Conservation (phyloP, 805 yeast genomes). For the Priceomyces medius region DNA sequence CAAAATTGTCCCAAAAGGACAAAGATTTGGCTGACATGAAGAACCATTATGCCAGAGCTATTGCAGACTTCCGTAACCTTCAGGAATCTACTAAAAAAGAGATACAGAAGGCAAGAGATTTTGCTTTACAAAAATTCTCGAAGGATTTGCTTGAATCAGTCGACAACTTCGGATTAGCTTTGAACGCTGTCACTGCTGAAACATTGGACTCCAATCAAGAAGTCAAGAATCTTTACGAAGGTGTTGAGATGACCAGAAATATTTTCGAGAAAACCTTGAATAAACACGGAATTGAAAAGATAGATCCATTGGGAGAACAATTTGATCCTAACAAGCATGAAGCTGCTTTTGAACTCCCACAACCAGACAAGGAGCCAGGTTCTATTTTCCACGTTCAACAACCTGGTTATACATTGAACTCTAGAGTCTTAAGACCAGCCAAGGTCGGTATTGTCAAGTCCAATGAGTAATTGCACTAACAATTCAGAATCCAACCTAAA, state of each 20-base stretch:
- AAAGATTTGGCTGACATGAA: constrained; percentile 79
- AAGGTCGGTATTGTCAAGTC: constrained; percentile 90
- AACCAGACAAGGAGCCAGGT: constrained; percentile 87
- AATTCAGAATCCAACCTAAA: not conserved
- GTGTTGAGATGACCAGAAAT: constrained; percentile 86
- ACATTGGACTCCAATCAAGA: constrained; percentile 58
- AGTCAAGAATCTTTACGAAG: constrained; percentile 75
- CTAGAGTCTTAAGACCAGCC: constrained; percentile 90
- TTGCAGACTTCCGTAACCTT: constrained; percentile 90
- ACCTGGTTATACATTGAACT: constrained; percentile 80
- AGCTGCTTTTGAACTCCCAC: constrained; percentile 86
- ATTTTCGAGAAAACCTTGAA: constrained; percentile 80
- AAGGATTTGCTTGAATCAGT: constrained; percentile 85
- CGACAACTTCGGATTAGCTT: constrained; percentile 87
- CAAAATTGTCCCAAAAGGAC: constrained; percentile 58
- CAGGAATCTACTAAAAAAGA: constrained; percentile 90
- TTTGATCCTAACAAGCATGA: constrained; percentile 93
- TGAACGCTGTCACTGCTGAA: constrained; percentile 66
- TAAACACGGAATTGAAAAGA: constrained; percentile 76
- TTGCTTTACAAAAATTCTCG: constrained; percentile 89
- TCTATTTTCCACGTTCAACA: constrained; percentile 92
- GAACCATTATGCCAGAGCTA: constrained; percentile 76
- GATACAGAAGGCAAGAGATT: constrained; percentile 81
- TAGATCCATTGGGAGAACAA: constrained; percentile 78
- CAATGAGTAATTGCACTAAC: constrained; percentile 6